These are phyloP conservation scores for Phytophthora pluvialis DNA, from an alignment of 352 stramenopile species.

Conservation along the genomic window DNA sequence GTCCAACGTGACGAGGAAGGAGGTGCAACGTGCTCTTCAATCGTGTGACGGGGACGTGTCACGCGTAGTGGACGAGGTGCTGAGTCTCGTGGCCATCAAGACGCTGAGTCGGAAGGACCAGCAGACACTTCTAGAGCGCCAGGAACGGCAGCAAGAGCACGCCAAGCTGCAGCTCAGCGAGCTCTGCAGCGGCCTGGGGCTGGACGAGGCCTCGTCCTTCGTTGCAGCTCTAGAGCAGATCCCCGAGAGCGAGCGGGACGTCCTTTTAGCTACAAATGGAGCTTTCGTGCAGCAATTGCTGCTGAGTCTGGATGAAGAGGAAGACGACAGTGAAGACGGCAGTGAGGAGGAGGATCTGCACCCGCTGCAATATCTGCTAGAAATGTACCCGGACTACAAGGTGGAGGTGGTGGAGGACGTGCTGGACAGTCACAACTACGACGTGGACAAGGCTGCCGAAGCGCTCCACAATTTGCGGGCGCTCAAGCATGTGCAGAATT, in stretches of 20 bases:
- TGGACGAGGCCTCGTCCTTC: conserved; percentile 59
- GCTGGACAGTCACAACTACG: conserved; percentile 60
- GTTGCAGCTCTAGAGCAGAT: conserved; percentile 54
- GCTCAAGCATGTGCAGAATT: conserved; percentile 67
- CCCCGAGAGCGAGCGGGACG: conserved; percentile 47
- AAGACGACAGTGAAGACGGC: conserved; percentile 34
- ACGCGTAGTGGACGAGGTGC: conserved; percentile 61
- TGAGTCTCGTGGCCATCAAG: conserved; percentile 62
- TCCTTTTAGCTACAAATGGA: conserved; percentile 52
- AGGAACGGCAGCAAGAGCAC: conserved; percentile 10
- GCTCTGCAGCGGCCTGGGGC: conserved; percentile 61
- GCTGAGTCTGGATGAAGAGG: conserved; percentile 60
- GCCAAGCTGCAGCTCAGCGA: conserved; percentile 57
- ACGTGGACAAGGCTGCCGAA: conserved; percentile 58
- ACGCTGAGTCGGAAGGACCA: conserved; percentile 50
- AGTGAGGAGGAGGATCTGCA: conserved; percentile 48
- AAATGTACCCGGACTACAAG: conserved; percentile 63
- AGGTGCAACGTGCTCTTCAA: conserved; percentile 44
- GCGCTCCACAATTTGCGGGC: conserved; percentile 65
- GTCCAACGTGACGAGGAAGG: conserved; percentile 37
- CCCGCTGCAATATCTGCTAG: conserved; percentile 57
- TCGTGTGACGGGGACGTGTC: conserved; percentile 52
- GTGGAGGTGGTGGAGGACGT: conserved; percentile 69
- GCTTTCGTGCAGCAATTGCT: conserved; percentile 74
- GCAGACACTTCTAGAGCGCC: conserved; percentile 22